Evolutionary conservation across 2,329 filamentous ascomycete species (phyloP), one percentile per base, ranked within the genome.

Genomic region (Aspergillus latus): DNA sequence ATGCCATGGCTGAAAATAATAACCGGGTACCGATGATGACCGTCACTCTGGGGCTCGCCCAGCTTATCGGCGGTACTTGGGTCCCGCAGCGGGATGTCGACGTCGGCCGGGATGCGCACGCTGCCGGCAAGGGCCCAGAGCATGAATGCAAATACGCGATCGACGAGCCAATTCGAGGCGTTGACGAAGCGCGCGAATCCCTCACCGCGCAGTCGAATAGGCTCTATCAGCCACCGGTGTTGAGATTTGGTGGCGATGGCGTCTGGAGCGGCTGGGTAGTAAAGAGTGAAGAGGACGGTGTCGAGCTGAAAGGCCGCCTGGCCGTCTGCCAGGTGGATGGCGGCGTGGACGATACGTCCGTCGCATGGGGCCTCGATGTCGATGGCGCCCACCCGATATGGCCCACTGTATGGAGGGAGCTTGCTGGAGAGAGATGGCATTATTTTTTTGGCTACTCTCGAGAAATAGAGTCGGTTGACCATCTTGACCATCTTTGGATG

Each of bases 331-430:
- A 36, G 46, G 16, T 49, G 32, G 1, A 34, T 49, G 5, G 46
- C 46, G 10, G 32, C 34, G 16, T 49, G 46, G 7, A 49, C 32
- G 15, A 49, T 15, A 13, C 46, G 46, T 1, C 46, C 46, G 34
- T 49, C 46, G 46, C 46, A 49, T 10, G 46, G 46, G 16, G 46
- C 46, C 26, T 49, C 46, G 9, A 49, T 49, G 16, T 49, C 46
- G 34, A 49, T n/a, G 30, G 46, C 46, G 34, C 46, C 46, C 15
- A 49, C 46, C 1, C 46, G 46, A 34, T 37, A 49, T 8, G 46
- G 46, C 9, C 46, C 46, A 2, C 16, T 37, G 32, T 49, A 49
- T 3, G 32, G 34, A 1, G 46, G 46, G 16, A 49, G 16, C 5
- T 49, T 34, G 32, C 34, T 37, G 32, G 46, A 49, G 15, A 49